Evolutionary conservation across 805 yeast genomes (phyloP).

Genomic region (Saccharomycopsis sp.): DNA sequence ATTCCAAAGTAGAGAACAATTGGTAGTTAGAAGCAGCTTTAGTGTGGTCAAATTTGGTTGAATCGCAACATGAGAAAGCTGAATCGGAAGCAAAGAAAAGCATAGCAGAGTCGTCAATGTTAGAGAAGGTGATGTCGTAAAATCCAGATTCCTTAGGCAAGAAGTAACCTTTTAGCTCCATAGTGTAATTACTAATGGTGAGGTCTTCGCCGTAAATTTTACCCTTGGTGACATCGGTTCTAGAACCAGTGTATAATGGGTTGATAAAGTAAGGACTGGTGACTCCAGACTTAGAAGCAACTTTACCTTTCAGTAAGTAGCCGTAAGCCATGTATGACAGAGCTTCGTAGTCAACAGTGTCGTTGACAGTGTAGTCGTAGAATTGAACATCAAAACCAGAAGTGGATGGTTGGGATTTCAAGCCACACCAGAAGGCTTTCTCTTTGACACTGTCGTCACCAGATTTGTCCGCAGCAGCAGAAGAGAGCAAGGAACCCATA

Average conservation of each 20-base stretch:
- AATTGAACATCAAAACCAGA: slow-evolving; percentile 6
- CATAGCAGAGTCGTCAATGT: slow-evolving; percentile 31
- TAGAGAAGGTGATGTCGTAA: slow-evolving; percentile 24
- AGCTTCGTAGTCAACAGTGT: background rate
- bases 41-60: background rate
- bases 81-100: slow-evolving; percentile 29
- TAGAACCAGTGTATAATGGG: background rate
- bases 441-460: background rate
- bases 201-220: slow-evolving; percentile 21
- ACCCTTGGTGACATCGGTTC: slow-evolving; percentile 3
- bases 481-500: background rate
- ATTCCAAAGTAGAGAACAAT: slow-evolving; percentile 10
- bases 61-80: slow-evolving; percentile 32
- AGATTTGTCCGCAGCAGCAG: background rate
- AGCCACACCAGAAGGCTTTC: slow-evolving; percentile 1
- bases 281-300: background rate
- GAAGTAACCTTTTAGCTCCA: slow-evolving; percentile 28
- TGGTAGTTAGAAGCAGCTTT: slow-evolving; percentile 7
- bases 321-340: background rate
- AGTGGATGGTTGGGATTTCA: background rate
- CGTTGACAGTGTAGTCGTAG: slow-evolving; percentile 1
- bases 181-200: slow-evolving; percentile 23
- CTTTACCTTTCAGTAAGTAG: background rate
- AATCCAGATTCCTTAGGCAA: slow-evolving; percentile 28
- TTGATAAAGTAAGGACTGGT: background rate